Evolutionary conservation across 305 asterid species (phyloP).

Genomic region (Fraxinus ornus): DNA sequence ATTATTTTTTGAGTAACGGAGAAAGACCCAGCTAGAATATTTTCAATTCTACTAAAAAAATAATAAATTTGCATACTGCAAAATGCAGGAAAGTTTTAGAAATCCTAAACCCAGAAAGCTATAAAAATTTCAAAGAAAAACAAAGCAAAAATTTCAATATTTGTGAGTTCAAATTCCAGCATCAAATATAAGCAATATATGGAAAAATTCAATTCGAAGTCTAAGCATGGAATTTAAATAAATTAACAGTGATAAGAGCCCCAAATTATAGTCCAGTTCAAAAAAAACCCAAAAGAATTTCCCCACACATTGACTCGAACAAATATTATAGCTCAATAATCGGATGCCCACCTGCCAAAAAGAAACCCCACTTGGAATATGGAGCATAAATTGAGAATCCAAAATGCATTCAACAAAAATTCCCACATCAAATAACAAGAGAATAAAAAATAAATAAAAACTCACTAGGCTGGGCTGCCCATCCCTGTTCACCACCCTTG

Average conservation of each 20-base stretch:
- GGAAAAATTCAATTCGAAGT: background rate
- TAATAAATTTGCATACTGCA: background rate
- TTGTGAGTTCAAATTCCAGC: background rate
- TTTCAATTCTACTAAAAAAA: background rate
- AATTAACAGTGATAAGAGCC: background rate
- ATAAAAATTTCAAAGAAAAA: background rate
- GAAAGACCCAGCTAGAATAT: background rate
- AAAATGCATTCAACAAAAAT: background rate
- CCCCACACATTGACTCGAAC: background rate
- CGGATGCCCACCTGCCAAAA: background rate
- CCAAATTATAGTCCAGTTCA: background rate
- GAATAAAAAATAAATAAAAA: background rate
- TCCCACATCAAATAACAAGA: background rate
- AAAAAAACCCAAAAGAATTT: background rate
- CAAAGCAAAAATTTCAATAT: background rate
- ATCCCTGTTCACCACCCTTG: conserved; percentile 93
- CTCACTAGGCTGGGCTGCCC: conserved; percentile 99
- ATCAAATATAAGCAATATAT: background rate
- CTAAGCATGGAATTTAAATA: background rate
- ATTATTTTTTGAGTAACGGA: background rate
- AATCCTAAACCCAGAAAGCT: background rate
- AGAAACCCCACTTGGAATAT: background rate
- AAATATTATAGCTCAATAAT: background rate
- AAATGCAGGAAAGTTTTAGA: background rate
- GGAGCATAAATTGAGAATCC: background rate